Conservation (phyloP, 1,284 basidiomycete genomes). For the Exobasidium cylindrosporum region DNA sequence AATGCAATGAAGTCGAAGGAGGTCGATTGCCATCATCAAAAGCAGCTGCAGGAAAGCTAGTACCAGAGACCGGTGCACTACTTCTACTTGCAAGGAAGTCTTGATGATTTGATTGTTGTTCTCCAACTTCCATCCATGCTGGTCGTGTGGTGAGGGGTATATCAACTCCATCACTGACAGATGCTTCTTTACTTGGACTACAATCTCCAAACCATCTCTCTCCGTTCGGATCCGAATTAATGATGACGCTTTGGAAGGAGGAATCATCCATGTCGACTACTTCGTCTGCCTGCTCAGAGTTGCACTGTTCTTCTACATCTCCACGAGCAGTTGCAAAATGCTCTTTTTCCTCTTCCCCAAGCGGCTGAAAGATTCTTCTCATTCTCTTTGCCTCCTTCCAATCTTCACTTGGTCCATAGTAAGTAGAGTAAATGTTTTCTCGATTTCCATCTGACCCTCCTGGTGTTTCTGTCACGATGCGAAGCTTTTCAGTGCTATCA, state of each 20-base stretch:
- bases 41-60: no score
- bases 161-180: background rate
- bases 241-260: constrained; percentile 8
- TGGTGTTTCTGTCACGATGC: constrained; percentile 35
- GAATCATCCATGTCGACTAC: background rate
- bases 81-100: no score
- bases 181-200: background rate
- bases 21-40: background rate
- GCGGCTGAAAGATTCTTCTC: background rate
- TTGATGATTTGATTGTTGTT: no score
- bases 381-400: constrained; percentile 19
- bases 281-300: no score
- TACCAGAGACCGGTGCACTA: background rate
- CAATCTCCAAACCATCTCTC: constrained; percentile 24
- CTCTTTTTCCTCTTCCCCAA: background rate
- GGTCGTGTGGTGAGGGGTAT: no score
- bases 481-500: constrained; percentile 33
- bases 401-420: constrained; percentile 35
- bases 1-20: constrained; percentile 1
- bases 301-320: no score
- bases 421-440: constrained; percentile 26
- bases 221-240: constrained; percentile 42
- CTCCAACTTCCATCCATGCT: no score
- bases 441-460: constrained; percentile 14
- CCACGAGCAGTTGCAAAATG: background rate